Percentiles rank a stretch among this genome's conserved stretches.
Evolutionary conservation across 2,329 filamentous ascomycete species (phyloP).

Genomic region (Pezicula carpinea): DNA sequence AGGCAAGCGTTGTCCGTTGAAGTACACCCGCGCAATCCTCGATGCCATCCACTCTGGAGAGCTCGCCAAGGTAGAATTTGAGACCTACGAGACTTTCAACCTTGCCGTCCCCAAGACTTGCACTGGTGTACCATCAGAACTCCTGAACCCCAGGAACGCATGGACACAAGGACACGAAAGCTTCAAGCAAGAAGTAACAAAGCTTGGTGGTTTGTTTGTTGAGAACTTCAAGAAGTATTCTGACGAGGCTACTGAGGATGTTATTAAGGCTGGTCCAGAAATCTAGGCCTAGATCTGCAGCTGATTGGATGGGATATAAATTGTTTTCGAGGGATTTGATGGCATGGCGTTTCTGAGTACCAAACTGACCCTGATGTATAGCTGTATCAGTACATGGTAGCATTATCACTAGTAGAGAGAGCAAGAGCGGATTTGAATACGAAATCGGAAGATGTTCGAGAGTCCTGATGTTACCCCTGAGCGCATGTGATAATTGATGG

Average conservation of each 20-base stretch:
- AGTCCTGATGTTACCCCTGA: constrained; percentile 6
- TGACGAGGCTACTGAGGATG: constrained; percentile 75
- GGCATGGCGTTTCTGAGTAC: constrained; percentile 18
- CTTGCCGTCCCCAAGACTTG: constrained; percentile 91
- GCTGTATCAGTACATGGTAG: neutral
- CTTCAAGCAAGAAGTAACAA: constrained; percentile 84
- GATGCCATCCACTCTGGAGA: constrained; percentile 97
- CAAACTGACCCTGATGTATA: neutral
- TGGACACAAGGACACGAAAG: constrained; percentile 80
- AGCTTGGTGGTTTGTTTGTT: constrained; percentile 83
- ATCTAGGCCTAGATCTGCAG: constrained; percentile 16
- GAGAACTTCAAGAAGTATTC: constrained; percentile 98
- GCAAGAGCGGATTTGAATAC: neutral
- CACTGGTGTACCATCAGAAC: constrained; percentile 81
- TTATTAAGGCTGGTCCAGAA: constrained; percentile 61
- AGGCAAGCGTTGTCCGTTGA: constrained; percentile 94
- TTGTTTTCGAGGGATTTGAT: constrained; percentile 2
- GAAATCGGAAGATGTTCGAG: no score
- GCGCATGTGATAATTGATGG: constrained; percentile 5
- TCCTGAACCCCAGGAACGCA: constrained; percentile 89
- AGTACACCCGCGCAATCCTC: constrained; percentile 97
- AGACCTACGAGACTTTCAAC: constrained; percentile 96
- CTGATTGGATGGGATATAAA: neutral
- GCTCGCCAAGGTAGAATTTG: constrained; percentile 88
- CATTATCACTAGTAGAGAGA: neutral